These are phyloP conservation scores for Ascochyta viciae-villosae DNA, from an alignment of 2,329 filamentous ascomycete species.

Conservation along the genomic window DNA sequence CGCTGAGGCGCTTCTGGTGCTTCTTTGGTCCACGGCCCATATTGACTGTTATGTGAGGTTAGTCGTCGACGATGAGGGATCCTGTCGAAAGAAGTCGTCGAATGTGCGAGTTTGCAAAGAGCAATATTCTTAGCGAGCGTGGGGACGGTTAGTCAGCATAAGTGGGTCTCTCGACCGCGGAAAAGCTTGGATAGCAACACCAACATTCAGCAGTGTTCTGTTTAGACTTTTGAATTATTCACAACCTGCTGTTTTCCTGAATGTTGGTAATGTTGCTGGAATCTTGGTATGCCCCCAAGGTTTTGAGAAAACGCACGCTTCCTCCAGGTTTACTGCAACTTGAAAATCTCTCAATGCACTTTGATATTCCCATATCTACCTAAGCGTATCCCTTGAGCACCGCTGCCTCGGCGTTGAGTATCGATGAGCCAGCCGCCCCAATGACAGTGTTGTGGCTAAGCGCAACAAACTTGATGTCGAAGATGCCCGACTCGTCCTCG, in stretches of 20 bases:
- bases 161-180: background rate
- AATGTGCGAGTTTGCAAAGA: slow-evolving; percentile 10
- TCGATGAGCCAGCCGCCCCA: slow-evolving; percentile 93
- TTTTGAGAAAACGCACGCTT: background rate
- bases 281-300: no score
- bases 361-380: background rate
- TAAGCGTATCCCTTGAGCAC: slow-evolving; percentile 83
- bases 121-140: slow-evolving; percentile 15
- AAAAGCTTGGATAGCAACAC: no score
- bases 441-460: slow-evolving; percentile 93
- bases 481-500: slow-evolving; percentile 85
- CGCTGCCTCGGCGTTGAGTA: slow-evolving; percentile 91
- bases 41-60: slow-evolving; percentile 55
- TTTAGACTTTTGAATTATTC: no score
- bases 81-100: slow-evolving; percentile 27
- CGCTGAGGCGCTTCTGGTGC: slow-evolving; percentile 99
- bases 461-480: slow-evolving; percentile 94
- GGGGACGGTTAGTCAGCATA: slow-evolving; percentile 11
- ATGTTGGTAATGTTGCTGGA: no score
- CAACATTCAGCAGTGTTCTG: no score
- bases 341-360: no score
- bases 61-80: slow-evolving; percentile 45
- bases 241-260: no score
- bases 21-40: slow-evolving; percentile 84
- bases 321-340: background rate